A percentile compares a stretch with the other conserved stretches of the same genome.
Conservation (phyloP, 352 stramenopile genomes). For the Phytophthora ohioensis region DNA sequence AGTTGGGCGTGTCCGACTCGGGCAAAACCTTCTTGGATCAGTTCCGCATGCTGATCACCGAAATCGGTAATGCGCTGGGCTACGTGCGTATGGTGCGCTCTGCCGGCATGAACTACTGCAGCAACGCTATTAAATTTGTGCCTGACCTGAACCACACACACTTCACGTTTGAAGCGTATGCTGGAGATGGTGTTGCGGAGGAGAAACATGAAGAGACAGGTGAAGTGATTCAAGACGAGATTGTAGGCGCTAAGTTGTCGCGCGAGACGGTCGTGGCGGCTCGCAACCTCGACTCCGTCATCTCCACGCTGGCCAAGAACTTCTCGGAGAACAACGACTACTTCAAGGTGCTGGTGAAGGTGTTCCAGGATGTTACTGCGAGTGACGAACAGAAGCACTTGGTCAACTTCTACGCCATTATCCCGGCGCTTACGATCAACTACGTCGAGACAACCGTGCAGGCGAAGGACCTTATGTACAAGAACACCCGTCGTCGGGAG, state of each 20-base stretch:
- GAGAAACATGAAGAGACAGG: constrained; percentile 71
- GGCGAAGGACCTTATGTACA: constrained; percentile 96
- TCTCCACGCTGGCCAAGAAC: constrained; percentile 89
- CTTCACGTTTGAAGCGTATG: constrained; percentile 83
- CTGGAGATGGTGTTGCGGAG: constrained; percentile 64
- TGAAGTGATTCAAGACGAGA: constrained; percentile 50
- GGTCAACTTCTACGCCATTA: constrained; percentile 93
- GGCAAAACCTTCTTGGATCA: constrained; percentile 92
- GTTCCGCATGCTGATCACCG: constrained; percentile 92
- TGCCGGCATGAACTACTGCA: constrained; percentile 93
- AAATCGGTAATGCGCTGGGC: constrained; percentile 94
- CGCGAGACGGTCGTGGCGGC: constrained; percentile 85
- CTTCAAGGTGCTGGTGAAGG: constrained; percentile 91
- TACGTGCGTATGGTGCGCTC: constrained; percentile 95
- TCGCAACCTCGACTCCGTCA: constrained; percentile 88
- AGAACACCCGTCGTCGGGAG: constrained; percentile 92
- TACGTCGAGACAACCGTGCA: constrained; percentile 91
- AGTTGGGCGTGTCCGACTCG: constrained; percentile 86
- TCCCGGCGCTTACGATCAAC: constrained; percentile 90
- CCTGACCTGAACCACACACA: constrained; percentile 90
- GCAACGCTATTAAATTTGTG: constrained; percentile 93
- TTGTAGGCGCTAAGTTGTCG: constrained; percentile 74
- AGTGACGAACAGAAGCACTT: constrained; percentile 91
- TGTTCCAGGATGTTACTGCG: constrained; percentile 91
- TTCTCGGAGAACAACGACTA: constrained; percentile 95